Base-by-base conservation (phyloP, 2,329 filamentous ascomycete genomes). In the Talaromyces marneffei region DNA sequence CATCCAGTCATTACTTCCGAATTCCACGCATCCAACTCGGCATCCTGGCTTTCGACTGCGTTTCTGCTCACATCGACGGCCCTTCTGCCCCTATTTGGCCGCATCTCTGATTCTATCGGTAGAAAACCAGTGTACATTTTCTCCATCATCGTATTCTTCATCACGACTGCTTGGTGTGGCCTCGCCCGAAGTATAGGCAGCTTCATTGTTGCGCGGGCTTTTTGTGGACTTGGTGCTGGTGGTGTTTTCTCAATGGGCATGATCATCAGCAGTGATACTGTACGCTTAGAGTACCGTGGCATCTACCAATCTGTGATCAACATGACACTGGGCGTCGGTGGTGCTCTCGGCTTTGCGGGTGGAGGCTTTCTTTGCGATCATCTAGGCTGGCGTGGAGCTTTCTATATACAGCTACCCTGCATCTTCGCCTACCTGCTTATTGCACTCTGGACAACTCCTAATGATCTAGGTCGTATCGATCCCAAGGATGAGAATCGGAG, bases 1-100 rank as follows among this genome's bases (percentile, higher is more conserved):
- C 90, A 94, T 72, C 89, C 90, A 0, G 88, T 90, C 61, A 91
- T 93, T 64, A 92, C 89, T 0, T 91, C 88, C 0, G 86, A 92
- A 72, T 93, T 93, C 73, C 78, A 86, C 63, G 84, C 88, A 54
- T 89, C 89, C 33, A 91, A 93, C 72, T 85, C 85, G 52, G 90
- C 90, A 2, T 91, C 89, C 1, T 94, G 90, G 90, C 80, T 93
- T 4, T 91, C 89, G 1, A 93, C 90, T 0, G 85, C 88, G 0
- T 93, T 92, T 65, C 75, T 93, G 37, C 80, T 94, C 39, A 91
- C 90, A 0, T 89, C 85, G 3, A 92, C 89, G 1, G 85, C 87
- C 25, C 87, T 91, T 61, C 87, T 92, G 73, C 89, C 90, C 0
- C 76, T 93, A 1, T 84, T 90, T 65, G 90, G 89, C 2, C 83